Percentiles rank a stretch among this genome's conserved stretches.
Evolutionary conservation across 164 flowering plant genomes (phyloP).

Genomic region (Platanus orientalis): DNA sequence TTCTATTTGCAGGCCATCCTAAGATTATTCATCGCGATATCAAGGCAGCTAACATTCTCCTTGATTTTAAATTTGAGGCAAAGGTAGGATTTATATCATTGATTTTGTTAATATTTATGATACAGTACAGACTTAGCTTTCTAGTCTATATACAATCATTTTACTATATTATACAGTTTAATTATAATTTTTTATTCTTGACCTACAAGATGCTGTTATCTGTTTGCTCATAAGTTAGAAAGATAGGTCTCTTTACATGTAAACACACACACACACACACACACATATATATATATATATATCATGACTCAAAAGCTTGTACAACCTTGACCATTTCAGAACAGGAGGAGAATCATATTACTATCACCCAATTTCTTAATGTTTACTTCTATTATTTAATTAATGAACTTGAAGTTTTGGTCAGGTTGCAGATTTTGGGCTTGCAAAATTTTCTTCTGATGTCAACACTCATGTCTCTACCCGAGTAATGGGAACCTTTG

Average conservation of each 20-base stretch:
- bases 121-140: too few relatives aligned
- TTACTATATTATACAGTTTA: too few relatives aligned
- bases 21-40: conserved; percentile 97
- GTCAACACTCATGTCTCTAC: conserved; percentile 90
- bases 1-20: conserved; percentile 72
- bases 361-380: neutral
- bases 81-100: conserved; percentile 40
- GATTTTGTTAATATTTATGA: neutral
- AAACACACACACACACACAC: neutral
- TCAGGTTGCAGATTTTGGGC: conserved; percentile 99
- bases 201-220: neutral
- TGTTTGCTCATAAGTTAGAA: too few relatives aligned
- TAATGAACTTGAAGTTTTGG: conserved; percentile 8
- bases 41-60: conserved; percentile 86
- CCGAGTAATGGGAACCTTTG: conserved; percentile 98
- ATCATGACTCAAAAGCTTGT: too few relatives aligned
- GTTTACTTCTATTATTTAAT: neutral
- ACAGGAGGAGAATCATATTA: too few relatives aligned
- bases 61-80: conserved; percentile 91
- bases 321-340: too few relatives aligned
- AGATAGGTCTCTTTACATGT: neutral
- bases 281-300: too few relatives aligned
- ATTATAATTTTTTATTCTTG: neutral
- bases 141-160: neutral
- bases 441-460: conserved; percentile 83